These are phyloP conservation scores for Didymosphaeria variabile DNA, from an alignment of 2,329 filamentous ascomycete genomes.

Conservation along the genomic window DNA sequence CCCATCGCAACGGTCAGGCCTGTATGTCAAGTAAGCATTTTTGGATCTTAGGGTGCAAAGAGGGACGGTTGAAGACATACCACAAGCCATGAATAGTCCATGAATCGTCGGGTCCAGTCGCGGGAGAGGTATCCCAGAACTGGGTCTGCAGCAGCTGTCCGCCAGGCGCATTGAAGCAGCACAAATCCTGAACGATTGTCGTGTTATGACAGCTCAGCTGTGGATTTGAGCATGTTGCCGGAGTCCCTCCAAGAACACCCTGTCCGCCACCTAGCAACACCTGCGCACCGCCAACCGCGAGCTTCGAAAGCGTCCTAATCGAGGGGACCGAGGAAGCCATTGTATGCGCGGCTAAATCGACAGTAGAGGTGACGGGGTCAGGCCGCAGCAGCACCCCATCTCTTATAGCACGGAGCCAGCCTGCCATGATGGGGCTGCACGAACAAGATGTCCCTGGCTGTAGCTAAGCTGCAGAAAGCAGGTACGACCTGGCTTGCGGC, in stretches of 20 bases:
- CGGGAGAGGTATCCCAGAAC: conserved; percentile 77
- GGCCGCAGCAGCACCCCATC: conserved; percentile 6
- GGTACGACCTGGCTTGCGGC: conserved; percentile 7
- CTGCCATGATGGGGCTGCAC: conserved; percentile 9
- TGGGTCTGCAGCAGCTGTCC: conserved; percentile 78
- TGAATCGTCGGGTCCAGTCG: conserved; percentile 70
- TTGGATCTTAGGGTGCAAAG: not conserved
- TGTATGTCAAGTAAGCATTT: conserved; percentile 18
- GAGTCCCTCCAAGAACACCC: conserved; percentile 35
- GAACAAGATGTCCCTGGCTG: not conserved
- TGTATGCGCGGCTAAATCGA: conserved; percentile 23
- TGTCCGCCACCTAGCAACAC: conserved; percentile 41
- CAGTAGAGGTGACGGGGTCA: conserved; percentile 5
- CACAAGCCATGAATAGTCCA: conserved; percentile 81
- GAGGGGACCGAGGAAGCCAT: conserved; percentile 46
- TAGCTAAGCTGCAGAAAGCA: conserved; percentile 18
- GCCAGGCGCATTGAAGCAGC: conserved; percentile 78
- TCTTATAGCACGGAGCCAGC: conserved; percentile 15
- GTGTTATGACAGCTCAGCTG: conserved; percentile 72
- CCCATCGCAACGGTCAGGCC: conserved; percentile 70
- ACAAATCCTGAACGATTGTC: conserved; percentile 68
- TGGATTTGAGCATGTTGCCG: conserved; percentile 47
- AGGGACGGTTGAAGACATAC: conserved; percentile 43
- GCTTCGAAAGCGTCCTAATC: conserved; percentile 46
- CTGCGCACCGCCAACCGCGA: conserved; percentile 47